Evolutionary conservation across 1,284 basidiomycete genomes (phyloP).

Genomic region (Malassezia yamatoensis): DNA sequence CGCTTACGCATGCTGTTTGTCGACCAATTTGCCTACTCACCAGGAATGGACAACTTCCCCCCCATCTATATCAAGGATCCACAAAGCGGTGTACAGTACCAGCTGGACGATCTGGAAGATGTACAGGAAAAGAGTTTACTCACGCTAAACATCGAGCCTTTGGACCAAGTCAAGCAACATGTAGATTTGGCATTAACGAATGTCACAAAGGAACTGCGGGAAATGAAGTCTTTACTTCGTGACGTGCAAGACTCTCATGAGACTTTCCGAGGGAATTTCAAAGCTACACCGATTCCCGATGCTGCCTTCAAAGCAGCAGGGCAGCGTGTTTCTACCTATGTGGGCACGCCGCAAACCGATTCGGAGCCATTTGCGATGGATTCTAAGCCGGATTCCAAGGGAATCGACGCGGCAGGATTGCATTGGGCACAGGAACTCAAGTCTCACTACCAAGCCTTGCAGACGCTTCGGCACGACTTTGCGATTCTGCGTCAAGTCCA

Average conservation of each 20-base stretch:
- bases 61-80: conserved; percentile 89
- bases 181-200: conserved; percentile 78
- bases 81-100: conserved; percentile 81
- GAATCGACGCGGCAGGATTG: conserved; percentile 2
- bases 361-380: neutral
- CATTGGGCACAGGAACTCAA: conserved; percentile 58
- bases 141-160: conserved; percentile 87
- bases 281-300: conserved; percentile 27
- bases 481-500: conserved; percentile 89
- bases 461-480: conserved; percentile 80
- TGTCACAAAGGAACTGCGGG: conserved; percentile 82
- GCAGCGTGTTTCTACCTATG: conserved; percentile 8
- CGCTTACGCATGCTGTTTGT: conserved; percentile 77
- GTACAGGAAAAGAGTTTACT: conserved; percentile 76
- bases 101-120: conserved; percentile 89
- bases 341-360: neutral
- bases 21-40: conserved; percentile 88
- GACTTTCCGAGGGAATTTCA: conserved; percentile 3
- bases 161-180: conserved; percentile 97
- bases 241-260: neutral
- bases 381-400: neutral
- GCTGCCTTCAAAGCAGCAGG: conserved; percentile 38
- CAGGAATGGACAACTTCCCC: conserved; percentile 78
- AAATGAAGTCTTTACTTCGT: conserved; percentile 62
- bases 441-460: conserved; percentile 85